These are phyloP conservation scores for Podospora pseudoanserina DNA, from an alignment of 495 filamentous ascomycete genomes.

Conservation along the genomic window DNA sequence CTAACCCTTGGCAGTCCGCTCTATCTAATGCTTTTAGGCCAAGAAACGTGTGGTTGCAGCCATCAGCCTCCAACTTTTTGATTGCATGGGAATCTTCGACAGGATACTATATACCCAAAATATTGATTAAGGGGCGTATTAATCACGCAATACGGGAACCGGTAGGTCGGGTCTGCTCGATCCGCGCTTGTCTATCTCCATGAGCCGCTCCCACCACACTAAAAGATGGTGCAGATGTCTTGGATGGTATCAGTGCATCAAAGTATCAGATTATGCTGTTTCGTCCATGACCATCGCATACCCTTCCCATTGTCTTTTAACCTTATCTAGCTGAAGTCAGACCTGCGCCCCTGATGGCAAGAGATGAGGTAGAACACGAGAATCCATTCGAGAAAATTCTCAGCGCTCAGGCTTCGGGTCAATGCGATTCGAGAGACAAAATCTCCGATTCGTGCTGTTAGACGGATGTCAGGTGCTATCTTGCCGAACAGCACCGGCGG, in stretches of 20 bases:
- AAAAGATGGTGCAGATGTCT: neutral
- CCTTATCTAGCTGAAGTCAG: too few species aligned
- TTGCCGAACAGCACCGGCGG: neutral
- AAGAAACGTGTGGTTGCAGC: neutral
- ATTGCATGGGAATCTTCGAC: neutral
- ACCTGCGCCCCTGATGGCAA: too few species aligned
- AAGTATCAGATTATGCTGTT: neutral
- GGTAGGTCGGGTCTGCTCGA: slow-evolving; percentile 1
- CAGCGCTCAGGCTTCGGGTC: neutral
- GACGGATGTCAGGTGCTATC: neutral
- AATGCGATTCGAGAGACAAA: neutral
- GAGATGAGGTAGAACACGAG: too few species aligned
- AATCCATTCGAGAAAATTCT: neutral
- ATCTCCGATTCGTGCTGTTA: neutral
- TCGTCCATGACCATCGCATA: too few species aligned
- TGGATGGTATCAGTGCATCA: neutral
- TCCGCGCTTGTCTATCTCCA: slow-evolving; percentile 6
- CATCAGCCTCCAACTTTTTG: neutral
- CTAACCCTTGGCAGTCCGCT: neutral
- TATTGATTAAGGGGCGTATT: neutral
- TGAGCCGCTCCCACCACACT: neutral
- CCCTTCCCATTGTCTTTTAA: too few species aligned
- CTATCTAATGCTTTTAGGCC: neutral
- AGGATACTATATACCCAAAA: neutral
- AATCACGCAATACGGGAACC: slow-evolving; percentile 8